A percentile compares a stretch with the other conserved stretches of the same genome.
Evolutionary conservation across 2,329 filamentous ascomycete species (phyloP).

Genomic region (Aspergillus piperis): DNA sequence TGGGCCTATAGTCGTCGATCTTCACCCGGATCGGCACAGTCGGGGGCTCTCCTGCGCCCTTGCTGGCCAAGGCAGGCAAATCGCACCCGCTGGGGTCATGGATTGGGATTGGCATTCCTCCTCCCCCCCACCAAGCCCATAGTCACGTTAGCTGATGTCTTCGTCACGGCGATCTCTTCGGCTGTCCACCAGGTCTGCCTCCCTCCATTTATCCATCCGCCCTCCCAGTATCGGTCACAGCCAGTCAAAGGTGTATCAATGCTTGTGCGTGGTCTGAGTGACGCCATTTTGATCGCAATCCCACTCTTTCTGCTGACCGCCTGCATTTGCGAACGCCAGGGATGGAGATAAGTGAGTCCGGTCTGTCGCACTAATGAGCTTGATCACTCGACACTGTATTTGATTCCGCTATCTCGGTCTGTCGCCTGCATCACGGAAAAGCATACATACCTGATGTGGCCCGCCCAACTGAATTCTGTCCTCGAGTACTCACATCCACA

Average conservation of each 20-base stretch:
- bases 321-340: neutral
- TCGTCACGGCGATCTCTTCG: neutral
- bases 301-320: neutral
- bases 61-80: neutral
- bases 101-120: neutral
- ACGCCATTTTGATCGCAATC: neutral
- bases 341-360: constrained; percentile 1
- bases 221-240: neutral
- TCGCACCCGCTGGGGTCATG: neutral
- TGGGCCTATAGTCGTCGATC: neutral
- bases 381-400: neutral
- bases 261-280: neutral
- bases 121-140: neutral
- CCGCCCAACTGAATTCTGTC: neutral
- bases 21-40: neutral
- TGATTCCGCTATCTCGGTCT: neutral
- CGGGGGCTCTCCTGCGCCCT: neutral
- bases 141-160: constrained; percentile 7
- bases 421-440: neutral
- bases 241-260: neutral
- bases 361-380: neutral
- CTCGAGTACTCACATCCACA: neutral
- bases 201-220: neutral
- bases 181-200: neutral
- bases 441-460: neutral